Base-by-base conservation (phyloP, 108 stramenopile species). In the Halocafeteria seosinensis region DNA sequence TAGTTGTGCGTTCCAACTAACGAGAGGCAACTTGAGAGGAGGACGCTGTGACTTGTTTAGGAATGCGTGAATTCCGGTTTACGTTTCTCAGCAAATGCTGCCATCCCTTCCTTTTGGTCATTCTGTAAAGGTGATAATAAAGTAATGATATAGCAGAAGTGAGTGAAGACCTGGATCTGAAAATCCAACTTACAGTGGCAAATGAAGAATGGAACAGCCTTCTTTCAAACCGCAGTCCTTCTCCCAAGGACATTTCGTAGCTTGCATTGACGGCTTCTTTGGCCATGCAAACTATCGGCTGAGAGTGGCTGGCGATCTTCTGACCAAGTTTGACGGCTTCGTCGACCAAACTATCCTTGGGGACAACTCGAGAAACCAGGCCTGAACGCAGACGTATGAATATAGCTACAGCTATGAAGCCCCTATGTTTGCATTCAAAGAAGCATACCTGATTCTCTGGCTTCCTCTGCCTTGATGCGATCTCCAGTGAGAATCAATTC, bases 71-170 rank as follows among this genome's bases (percentile, higher is more conserved):
- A 91, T 28, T 85, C 71, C 29, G 92, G 74, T 6, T 71, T 61
- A 36, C 92, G 75, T 76, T 94, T 94, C 55, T 89, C 90, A 38
- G 87, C 71, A 70, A 94, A 94, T 11, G 92, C 92, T 6, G 73
- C 55, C 92, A 91, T 94, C 4, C 92, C 89, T 79, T 98, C 97
- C 76, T 92, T 95, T 74, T 93, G 97, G 67, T 98, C 97, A 42
- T 85, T n/a, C n/a, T n/a, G n/a, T n/a, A n/a, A n/a, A n/a, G 69
- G 12, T 0, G 64, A 13, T 9, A 2, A 5, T 12, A 61, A 12
- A 2, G 17, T 4, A 50, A 67, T 0, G 23, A 21, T 6, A 60
- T 64, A 17, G n/a, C n/a, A n/a, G n/a, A n/a, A n/a, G n/a, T n/a
- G n/a, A n/a, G n/a, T n/a, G n/a, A n/a, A n/a, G n/a, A n/a, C n/a